phyloP scores from a whole-genome alignment of 116 monocot species.

The Dioscorea cayenensis region DNA sequence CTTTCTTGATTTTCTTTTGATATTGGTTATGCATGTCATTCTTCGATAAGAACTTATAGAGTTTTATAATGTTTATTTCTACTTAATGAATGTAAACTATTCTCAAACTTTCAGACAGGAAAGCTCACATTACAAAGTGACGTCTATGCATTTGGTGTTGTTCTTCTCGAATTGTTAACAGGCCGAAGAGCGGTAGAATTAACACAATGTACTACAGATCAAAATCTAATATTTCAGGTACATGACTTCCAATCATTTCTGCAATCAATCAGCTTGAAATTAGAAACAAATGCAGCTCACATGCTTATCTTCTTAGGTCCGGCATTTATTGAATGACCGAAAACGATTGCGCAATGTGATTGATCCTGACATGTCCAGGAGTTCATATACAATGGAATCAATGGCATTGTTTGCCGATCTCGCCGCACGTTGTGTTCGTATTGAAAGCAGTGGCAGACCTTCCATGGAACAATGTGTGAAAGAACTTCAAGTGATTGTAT shows the following conservation, averaged over 20 bases:
- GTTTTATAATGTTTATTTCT: too few relatives aligned
- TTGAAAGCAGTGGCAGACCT: conserved; percentile 62
- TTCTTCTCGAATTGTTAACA: conserved; percentile 75
- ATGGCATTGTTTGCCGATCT: conserved; percentile 44
- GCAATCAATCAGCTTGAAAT: neutral
- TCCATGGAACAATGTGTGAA: conserved; percentile 70
- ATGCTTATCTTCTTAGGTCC: conserved; percentile 15
- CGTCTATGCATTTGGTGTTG: conserved; percentile 86
- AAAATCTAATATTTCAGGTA: conserved; percentile 69
- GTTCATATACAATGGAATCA: conserved; percentile 61
- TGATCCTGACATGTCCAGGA: conserved; percentile 55
- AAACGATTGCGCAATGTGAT: conserved; percentile 63
- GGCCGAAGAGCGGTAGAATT: conserved; percentile 75
- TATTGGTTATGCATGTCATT: too few relatives aligned
- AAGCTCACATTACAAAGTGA: conserved; percentile 86
- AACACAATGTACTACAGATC: conserved; percentile 57
- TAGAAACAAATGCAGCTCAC: neutral
- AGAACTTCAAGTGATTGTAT: conserved; percentile 48
- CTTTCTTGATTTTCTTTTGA: neutral
- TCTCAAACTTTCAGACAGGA: conserved; percentile 44
- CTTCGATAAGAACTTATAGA: too few relatives aligned
- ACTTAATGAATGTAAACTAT: neutral
- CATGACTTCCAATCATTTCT: neutral
- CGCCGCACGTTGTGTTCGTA: conserved; percentile 59
- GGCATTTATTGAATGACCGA: conserved; percentile 43